These are phyloP conservation scores for Lizanozyma gosingica DNA, from an alignment of 1,139 yeast species.

Conservation along the genomic window DNA sequence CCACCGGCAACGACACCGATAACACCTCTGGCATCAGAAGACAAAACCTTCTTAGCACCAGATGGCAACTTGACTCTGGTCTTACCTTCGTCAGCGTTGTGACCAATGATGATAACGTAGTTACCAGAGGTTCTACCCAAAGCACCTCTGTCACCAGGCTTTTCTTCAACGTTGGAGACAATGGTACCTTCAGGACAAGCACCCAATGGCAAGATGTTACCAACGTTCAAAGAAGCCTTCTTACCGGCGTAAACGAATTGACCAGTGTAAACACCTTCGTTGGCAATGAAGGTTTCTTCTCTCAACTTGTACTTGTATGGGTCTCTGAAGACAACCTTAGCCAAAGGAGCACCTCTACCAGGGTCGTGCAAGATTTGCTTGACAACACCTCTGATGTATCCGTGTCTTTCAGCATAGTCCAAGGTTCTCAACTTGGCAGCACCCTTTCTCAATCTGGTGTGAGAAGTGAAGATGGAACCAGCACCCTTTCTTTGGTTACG, in stretches of 20 bases:
- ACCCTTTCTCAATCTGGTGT: slow-evolving; percentile 99
- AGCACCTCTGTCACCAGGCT: slow-evolving; percentile 99
- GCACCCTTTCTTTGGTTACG: slow-evolving; percentile 99
- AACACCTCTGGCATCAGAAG: slow-evolving; percentile 98
- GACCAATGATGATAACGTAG: slow-evolving; percentile 98
- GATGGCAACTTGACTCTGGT: slow-evolving; percentile 99
- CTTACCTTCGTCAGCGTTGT: slow-evolving; percentile 98
- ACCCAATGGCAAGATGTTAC: slow-evolving; percentile 96
- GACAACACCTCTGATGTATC: slow-evolving; percentile 98
- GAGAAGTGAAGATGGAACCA: slow-evolving; percentile 99
- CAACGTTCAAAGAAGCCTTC: slow-evolving; percentile 95
- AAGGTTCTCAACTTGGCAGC: slow-evolving; percentile 99
- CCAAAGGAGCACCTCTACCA: slow-evolving; percentile 99
- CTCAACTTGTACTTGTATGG: slow-evolving; percentile 98
- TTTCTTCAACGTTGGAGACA: slow-evolving; percentile 97
- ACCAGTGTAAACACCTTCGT: slow-evolving; percentile 99
- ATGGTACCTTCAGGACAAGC: slow-evolving; percentile 99
- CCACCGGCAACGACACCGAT: slow-evolving; percentile 99
- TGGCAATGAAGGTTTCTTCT: slow-evolving; percentile 98
- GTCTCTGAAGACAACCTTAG: slow-evolving; percentile 98
- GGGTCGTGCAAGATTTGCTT: slow-evolving; percentile 99
- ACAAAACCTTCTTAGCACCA: slow-evolving; percentile 94
- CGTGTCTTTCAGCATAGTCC: slow-evolving; percentile 99
- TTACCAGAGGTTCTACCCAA: slow-evolving; percentile 98
- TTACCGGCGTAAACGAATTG: slow-evolving; percentile 98